Conservation (phyloP, 768 basidiomycete genomes). For the Calvatia gigantea region DNA sequence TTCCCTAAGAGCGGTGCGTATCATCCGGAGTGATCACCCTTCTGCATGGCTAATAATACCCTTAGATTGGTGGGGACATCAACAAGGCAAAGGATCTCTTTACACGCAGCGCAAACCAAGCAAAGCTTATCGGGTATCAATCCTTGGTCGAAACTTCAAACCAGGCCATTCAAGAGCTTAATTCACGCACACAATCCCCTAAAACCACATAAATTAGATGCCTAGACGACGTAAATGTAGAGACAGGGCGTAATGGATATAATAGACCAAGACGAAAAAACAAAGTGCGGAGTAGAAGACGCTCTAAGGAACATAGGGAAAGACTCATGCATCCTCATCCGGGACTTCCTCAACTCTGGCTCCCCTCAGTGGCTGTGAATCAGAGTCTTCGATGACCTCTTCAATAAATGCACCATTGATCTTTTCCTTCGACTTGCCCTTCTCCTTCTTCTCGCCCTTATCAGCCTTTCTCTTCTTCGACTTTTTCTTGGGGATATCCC, state of each 20-base stretch:
- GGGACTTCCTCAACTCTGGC: conserved; percentile 48
- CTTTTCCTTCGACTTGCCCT: conserved; percentile 38
- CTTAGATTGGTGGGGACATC: conserved; percentile 37
- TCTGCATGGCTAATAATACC: not conserved
- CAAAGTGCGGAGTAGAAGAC: not conserved
- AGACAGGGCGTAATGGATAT: conserved; percentile 5
- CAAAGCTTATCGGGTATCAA: conserved; percentile 31
- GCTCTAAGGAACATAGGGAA: not conserved
- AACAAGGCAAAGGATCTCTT: conserved; percentile 27
- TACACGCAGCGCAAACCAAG: conserved; percentile 28
- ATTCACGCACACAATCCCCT: conserved; percentile 10
- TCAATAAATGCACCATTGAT: conserved; percentile 42
- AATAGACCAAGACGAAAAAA: conserved; percentile 13
- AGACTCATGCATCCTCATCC: conserved; percentile 31
- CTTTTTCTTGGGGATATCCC: conserved; percentile 84
- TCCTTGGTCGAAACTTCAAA: conserved; percentile 12
- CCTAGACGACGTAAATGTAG: conserved; percentile 5
- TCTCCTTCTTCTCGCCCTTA: conserved; percentile 51
- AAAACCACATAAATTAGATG: conserved; percentile 9
- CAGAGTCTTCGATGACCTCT: conserved; percentile 41
- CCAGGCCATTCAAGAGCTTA: conserved; percentile 10
- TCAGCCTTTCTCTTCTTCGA: conserved; percentile 59
- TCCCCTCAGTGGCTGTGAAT: conserved; percentile 37
- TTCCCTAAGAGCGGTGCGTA: conserved; percentile 46
- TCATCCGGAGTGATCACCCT: not conserved